Evolutionary conservation across 208 protist genomes (phyloP), one percentile per base, ranked within the genome.

Genomic region (Crithidia sp.): DNA sequence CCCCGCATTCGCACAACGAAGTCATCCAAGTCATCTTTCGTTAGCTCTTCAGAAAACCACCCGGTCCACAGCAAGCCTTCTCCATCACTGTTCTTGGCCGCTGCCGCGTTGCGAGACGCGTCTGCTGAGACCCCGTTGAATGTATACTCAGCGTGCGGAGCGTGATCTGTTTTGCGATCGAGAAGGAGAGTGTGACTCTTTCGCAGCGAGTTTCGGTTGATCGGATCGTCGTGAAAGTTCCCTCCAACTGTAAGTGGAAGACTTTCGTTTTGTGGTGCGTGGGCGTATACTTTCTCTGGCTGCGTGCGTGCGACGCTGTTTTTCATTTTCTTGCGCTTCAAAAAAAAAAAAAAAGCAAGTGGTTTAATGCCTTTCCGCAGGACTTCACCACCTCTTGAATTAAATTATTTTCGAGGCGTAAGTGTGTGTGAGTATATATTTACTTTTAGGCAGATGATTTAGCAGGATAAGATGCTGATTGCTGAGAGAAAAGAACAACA

Each of bases 181-280:
- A 93, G 75, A 12, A 87, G 62, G 3, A 95, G 76, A n/a, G 74
- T 93, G 79, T 97, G 94, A 67, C 87, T 89, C 67, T 95, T 97
- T 14, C 91, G 81, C 16, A 87, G 70, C 5, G 88, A 92, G 50
- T 84, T 87, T 43, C 90, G 77, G 58, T 85, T 95, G 59, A 97
- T 85, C 2, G 94, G 94, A 71, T 97, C 94, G 55, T 97, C 94
- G 56, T 97, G 91, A 83, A 97, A 97, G 74, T 96, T 92, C 3
- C 83, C 86, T 5, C 94, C 94, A 36, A 96, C 83, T 5, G 84
- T 72, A 45, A 97, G 75, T 2, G 94, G 94, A 28, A 94, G 65
- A 74, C 93, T 94, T 43, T 95, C 86, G 56, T 77, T 83, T 14
- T 71, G 62, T 14, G 92, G 85, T 54, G 89, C 74, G 68, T 93